phyloP scores from a whole-genome alignment of 2,329 filamentous ascomycete species.

The Bipolaris victoriae region DNA sequence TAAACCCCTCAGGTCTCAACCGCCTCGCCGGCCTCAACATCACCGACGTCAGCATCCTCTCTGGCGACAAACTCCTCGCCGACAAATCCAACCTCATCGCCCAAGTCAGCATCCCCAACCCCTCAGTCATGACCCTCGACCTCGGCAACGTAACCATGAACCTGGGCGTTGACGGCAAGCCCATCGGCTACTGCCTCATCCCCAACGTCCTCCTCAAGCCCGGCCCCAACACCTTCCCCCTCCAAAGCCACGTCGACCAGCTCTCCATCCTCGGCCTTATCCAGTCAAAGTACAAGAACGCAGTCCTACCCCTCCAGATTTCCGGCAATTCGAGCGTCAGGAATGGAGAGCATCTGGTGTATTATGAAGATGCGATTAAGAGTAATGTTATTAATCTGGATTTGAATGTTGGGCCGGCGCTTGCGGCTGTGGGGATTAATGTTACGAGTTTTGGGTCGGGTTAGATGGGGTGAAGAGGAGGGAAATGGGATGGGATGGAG shows the following conservation, averaged over 20 bases:
- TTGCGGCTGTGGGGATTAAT: slow-evolving; percentile 37
- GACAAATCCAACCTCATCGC: slow-evolving; percentile 67
- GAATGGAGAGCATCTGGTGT: slow-evolving; percentile 59
- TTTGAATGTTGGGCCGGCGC: slow-evolving; percentile 53
- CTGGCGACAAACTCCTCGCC: slow-evolving; percentile 42
- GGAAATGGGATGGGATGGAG: background rate
- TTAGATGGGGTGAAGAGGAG: background rate
- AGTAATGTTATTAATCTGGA: slow-evolving; percentile 59
- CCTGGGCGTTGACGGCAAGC: slow-evolving; percentile 60
- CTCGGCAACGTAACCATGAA: slow-evolving; percentile 70
- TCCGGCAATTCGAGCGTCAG: slow-evolving; percentile 60
- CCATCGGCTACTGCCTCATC: slow-evolving; percentile 64
- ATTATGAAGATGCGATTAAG: slow-evolving; percentile 63
- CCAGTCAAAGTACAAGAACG: slow-evolving; percentile 58
- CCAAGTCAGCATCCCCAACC: slow-evolving; percentile 67
- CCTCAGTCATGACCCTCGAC: slow-evolving; percentile 67
- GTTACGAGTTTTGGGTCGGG: slow-evolving; percentile 19
- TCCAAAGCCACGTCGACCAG: slow-evolving; percentile 63
- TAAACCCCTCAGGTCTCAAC: slow-evolving; percentile 57
- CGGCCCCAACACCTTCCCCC: slow-evolving; percentile 62
- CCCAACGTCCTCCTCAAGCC: slow-evolving; percentile 64
- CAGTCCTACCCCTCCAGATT: slow-evolving; percentile 62
- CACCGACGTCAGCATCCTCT: slow-evolving; percentile 57
- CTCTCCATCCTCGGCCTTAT: slow-evolving; percentile 56
- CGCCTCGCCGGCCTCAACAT: slow-evolving; percentile 62